These are phyloP conservation scores for Tricholoma matsutake DNA, from an alignment of 768 basidiomycete genomes.

Conservation along the genomic window DNA sequence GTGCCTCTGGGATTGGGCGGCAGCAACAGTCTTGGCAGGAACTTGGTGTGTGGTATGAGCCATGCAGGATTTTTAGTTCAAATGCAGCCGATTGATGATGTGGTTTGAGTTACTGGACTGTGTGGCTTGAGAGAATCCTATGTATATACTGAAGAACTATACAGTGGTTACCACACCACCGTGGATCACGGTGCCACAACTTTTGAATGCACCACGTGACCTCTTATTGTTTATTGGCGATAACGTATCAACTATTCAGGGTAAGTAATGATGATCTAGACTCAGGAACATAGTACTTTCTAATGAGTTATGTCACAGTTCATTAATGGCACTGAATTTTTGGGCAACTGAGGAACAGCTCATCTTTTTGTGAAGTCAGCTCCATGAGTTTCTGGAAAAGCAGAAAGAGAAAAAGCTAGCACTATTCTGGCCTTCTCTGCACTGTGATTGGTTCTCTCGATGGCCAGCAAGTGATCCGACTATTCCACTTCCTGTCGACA, in stretches of 20 bases:
- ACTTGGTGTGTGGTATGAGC: neutral
- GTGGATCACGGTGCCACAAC: too few species aligned
- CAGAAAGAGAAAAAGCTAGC: neutral
- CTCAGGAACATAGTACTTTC: too few species aligned
- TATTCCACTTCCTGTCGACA: neutral
- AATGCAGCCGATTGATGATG: neutral
- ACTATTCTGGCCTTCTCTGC: neutral
- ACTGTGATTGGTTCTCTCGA: neutral
- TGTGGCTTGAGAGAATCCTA: too few species aligned
- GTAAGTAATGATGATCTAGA: neutral
- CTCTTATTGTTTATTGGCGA: neutral
- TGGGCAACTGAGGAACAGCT: slow-evolving; percentile 1
- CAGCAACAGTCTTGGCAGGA: too few species aligned
- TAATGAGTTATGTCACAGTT: neutral
- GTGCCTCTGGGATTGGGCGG: neutral
- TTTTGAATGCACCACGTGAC: neutral
- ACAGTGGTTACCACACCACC: neutral
- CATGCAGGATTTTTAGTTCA: neutral
- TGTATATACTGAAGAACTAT: slow-evolving; percentile 1
- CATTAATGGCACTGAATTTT: neutral
- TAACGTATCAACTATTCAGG: too few species aligned
- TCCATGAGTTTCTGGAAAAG: neutral
- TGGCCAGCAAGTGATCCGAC: neutral
- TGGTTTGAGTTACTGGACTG: neutral
- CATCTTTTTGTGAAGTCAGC: neutral